Evolutionary conservation across 208 protist genomes (phyloP), one percentile per base, ranked within the genome.

Genomic region (Crithidia brevicula): DNA sequence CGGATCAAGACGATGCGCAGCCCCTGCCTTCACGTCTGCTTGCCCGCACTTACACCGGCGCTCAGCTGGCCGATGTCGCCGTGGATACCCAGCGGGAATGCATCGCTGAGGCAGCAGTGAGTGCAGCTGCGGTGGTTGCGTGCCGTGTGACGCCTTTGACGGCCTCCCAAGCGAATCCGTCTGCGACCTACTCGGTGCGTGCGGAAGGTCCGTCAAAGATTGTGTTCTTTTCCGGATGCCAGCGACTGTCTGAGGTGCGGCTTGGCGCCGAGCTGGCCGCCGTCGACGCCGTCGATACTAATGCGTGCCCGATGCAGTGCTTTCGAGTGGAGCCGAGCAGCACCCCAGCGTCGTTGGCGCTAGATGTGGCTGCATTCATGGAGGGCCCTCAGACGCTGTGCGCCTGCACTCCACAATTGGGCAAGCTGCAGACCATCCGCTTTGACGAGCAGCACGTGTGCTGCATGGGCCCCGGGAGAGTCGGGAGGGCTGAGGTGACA

Each of bases 171-270:
- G 63, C 57, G 5, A 57, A 57, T 20, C 43, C 47, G 27, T 28
- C 31, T 2, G 38, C 57, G 15, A 31, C 45, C 42, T 61, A 62
- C 57, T 22, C 54, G 25, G 71, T 61, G 27, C 46, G 46, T 4
- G 38, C 33, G 13, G 43, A 38, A 16, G 61, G 61, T 4, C 51
- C 59, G 11, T 45, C 65, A 6, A 74, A 69, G 36, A 59, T 89
- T 53, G 66, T 87, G 22, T 85, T 86, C 54, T 88, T 88, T 23
- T 65, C 63, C 9, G 86, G 83, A 13, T 81, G 87, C 31, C 74
- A 80, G 28, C 63, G 81, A 0, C 53, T 92, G 5, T 60, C 81
- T 0, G 78, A 88, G 58, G 76, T 82, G 60, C 42, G 73, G 28
- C 54, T 92, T 4, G 54, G 46, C 30, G 63, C 60, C 7, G 63